A percentile compares a stretch with the other conserved stretches of the same genome.
Conservation (phyloP, 148 eudicot genomes). For the Rhododendron vialii region DNA sequence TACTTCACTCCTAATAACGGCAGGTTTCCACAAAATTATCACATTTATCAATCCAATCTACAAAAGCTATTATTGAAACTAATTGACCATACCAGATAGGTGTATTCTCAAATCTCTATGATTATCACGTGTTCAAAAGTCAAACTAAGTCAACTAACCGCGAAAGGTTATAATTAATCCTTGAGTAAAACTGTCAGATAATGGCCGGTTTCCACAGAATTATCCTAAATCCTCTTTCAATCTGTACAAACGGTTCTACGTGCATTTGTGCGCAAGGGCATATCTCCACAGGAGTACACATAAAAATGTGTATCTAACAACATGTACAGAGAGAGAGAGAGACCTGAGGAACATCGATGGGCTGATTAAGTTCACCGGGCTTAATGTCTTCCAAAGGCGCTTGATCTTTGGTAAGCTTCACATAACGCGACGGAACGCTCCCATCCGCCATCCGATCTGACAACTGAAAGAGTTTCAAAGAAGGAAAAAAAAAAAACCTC, state of each 20-base stretch:
- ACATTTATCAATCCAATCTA: too few species aligned
- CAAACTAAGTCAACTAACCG: background rate
- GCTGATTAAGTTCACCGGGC: conserved; percentile 97
- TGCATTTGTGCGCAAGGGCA: background rate
- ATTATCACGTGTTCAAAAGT: background rate
- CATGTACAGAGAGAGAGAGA: background rate
- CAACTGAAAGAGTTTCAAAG: background rate
- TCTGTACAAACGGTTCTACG: background rate
- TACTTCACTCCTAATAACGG: background rate
- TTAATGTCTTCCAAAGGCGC: conserved; percentile 51
- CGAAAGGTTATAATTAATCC: background rate
- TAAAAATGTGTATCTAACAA: background rate
- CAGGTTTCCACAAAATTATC: too few species aligned
- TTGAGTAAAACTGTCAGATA: background rate
- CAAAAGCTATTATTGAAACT: background rate
- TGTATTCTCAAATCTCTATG: background rate
- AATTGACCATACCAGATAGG: background rate
- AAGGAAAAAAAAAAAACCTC: background rate
- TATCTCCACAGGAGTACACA: background rate
- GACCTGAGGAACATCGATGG: conserved; percentile 87
- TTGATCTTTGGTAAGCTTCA: conserved; percentile 81
- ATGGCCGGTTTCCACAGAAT: background rate
- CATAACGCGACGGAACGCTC: conserved; percentile 52
- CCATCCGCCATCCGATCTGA: conserved; percentile 50
- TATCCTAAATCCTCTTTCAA: background rate